Evolutionary conservation across 805 yeast genomes (phyloP).

Genomic region (Trichomonascus vanleenenianus): DNA sequence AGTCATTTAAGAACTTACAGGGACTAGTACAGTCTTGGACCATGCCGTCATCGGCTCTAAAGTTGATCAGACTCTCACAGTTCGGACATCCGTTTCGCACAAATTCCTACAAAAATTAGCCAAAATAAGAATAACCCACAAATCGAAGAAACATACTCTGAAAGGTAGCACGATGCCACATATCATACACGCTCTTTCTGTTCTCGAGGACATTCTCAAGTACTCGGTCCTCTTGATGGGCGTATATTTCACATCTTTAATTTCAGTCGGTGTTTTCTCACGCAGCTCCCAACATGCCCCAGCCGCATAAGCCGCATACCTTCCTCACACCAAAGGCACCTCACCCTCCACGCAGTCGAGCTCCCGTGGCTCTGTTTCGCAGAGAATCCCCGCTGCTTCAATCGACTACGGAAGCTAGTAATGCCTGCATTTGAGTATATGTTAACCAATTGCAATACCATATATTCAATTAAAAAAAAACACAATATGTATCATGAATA

Average conservation of each 20-base stretch:
- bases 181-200: constrained; percentile 94
- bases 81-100: constrained; percentile 89
- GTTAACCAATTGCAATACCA: not conserved
- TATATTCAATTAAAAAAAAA: not conserved
- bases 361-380: too few species aligned
- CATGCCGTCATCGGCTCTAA: constrained; percentile 70
- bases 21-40: constrained; percentile 93
- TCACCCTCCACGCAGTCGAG: not conserved
- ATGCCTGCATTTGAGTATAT: not conserved
- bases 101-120: constrained; percentile 39
- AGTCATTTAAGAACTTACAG: constrained; percentile 24
- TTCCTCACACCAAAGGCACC: constrained; percentile 31
- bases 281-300: too few species aligned
- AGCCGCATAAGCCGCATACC: too few species aligned
- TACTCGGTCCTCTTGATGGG: not conserved
- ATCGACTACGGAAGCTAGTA: not conserved
- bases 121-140: too few species aligned
- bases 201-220: constrained; percentile 38
- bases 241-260: not conserved
- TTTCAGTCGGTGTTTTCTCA: too few species aligned
- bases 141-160: constrained; percentile 34
- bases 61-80: constrained; percentile 82
- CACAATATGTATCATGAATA: not conserved
- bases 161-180: constrained; percentile 89
- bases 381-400: too few species aligned